These are phyloP conservation scores for Pseudophaeomoniella oleicola DNA, from an alignment of 2,329 filamentous ascomycete species.

Conservation along the genomic window DNA sequence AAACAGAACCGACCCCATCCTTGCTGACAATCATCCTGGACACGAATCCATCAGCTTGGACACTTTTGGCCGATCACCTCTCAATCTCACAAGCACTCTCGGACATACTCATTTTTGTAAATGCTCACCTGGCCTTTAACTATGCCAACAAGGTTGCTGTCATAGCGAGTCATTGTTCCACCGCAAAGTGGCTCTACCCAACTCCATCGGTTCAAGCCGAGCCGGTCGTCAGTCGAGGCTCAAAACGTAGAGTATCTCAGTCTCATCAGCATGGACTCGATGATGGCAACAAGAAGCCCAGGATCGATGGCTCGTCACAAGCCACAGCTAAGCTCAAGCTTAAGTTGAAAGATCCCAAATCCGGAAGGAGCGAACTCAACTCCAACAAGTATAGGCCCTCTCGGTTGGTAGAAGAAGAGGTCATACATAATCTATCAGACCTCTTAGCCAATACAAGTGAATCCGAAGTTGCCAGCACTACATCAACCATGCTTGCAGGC, in stretches of 20 bases:
- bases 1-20: conserved; percentile 50
- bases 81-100: conserved; percentile 74
- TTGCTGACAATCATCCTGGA: conserved; percentile 85
- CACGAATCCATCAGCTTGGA: conserved; percentile 92
- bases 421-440: conserved; percentile 58
- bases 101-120: conserved; percentile 88
- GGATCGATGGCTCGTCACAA: conserved; percentile 9
- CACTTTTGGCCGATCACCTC: conserved; percentile 56
- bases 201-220: conserved; percentile 19
- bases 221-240: background rate
- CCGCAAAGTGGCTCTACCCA: conserved; percentile 83
- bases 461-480: conserved; percentile 48
- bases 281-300: conserved; percentile 45
- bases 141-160: conserved; percentile 87
- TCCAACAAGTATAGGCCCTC: conserved; percentile 88
- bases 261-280: conserved; percentile 19
- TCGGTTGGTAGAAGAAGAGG: conserved; percentile 66
- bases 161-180: conserved; percentile 75
- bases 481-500: conserved; percentile 78
- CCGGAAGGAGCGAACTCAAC: conserved; percentile 7
- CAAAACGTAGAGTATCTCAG: background rate
- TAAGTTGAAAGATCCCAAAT: conserved; percentile 16
- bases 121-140: conserved; percentile 87
- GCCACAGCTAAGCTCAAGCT: conserved; percentile 7
- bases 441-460: conserved; percentile 57